Evolutionary conservation across 2,329 filamentous ascomycete species (phyloP), one percentile per base, ranked within the genome.

Genomic region (Rhinocladiella mackenziei): DNA sequence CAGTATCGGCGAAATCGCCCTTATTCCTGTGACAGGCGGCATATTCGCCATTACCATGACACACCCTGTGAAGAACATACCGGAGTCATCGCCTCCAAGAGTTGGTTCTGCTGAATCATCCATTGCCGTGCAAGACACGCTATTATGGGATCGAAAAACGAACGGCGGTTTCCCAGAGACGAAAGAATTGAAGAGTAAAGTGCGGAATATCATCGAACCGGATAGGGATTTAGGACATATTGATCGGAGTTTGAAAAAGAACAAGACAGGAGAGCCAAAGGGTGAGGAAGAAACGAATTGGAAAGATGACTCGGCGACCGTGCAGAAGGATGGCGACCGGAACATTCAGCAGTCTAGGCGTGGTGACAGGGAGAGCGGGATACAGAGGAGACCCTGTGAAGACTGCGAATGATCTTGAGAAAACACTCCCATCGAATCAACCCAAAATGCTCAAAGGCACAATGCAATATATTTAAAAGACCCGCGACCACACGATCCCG

Each of bases 111-210:
- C 25, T 17, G 13, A 33, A 20, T 22, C 37, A 20, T 4, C 36
- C 11, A 45, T 47, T 6, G 20, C 22, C 4, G 45, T 37, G 29
- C 33, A 70, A 51, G 70, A 76, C 43, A 77, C 74, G 20, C 60
- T 84, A 2, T 71, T 97, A 22, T 98, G 92, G 92, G 88, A 97
- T 71, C 78, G 92, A 50, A 94, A 89, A 63, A 62, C 67, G 3
- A 83, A 96, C 60, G 86, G 86, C 20, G 89, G 92, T 0, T 98
- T 98, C 66, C 92, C 91, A 49, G 89, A 96, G 69, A 89, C 86
- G 2, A 95, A 96, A 67, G 83, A 91, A 56, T 75, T 96, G 31
- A 96, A 97, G 69, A 81, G 88, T 48, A 75, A 83, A 11, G 80
- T 96, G 4, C 74, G 91, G 45, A 86, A 96, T 67, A 74, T 86